Conservation (phyloP, 345 rosid genomes). For the Citrus reticulata region DNA sequence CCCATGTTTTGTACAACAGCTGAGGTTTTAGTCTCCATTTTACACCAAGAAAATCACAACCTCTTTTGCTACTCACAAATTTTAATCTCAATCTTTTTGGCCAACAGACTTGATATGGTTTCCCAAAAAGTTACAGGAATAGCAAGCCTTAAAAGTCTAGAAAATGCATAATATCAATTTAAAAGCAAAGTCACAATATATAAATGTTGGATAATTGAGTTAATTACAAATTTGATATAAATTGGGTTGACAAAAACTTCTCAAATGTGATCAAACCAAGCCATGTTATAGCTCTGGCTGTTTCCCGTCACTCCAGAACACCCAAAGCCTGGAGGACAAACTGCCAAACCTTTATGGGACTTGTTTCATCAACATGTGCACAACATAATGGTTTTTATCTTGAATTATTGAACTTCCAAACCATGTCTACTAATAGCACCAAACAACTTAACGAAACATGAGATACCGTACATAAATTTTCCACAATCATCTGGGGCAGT, state of each 20-base stretch:
- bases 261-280: not conserved
- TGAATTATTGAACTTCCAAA: not conserved
- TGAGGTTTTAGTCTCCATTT: no score
- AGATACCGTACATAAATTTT: not conserved
- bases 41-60: not conserved
- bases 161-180: not conserved
- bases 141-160: not conserved
- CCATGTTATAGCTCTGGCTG: not conserved
- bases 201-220: not conserved
- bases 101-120: not conserved
- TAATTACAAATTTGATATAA: not conserved
- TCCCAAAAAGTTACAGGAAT: not conserved
- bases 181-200: not conserved
- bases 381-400: not conserved
- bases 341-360: no score
- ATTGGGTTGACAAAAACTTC: not conserved
- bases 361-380: no score
- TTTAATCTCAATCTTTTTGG: not conserved
- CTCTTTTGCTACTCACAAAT: not conserved
- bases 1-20: not conserved
- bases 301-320: no score
- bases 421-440: not conserved
- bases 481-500: not conserved
- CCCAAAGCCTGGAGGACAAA: no score
- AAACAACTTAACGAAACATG: not conserved